phyloP scores from a whole-genome alignment of 2,329 filamentous ascomycete species.

The Didymella lethalis region DNA sequence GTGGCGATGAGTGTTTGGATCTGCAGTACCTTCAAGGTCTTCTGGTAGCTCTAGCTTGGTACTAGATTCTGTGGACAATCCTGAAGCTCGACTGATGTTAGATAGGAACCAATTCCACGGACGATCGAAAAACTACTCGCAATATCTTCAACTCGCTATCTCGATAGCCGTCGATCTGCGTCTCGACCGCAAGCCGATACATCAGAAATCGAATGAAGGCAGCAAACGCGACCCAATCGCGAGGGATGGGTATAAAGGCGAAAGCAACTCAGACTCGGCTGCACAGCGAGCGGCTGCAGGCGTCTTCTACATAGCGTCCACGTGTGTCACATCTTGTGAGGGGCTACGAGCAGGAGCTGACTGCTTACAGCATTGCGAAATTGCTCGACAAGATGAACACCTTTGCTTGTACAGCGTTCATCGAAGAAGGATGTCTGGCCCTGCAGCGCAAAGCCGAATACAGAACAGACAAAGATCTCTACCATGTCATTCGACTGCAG shows the following conservation, averaged over 20 bases:
- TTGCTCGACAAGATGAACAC: conserved; percentile 51
- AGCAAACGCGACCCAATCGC: conserved; percentile 38
- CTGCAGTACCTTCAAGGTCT: conserved; percentile 43
- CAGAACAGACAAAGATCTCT: conserved; percentile 48
- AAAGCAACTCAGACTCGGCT: conserved; percentile 46
- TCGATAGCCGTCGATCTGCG: conserved; percentile 45
- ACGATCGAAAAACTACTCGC: conserved; percentile 40
- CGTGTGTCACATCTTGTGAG: conserved; percentile 38
- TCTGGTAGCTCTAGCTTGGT: conserved; percentile 42
- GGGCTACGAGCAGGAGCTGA: conserved; percentile 17
- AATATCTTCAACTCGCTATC: conserved; percentile 43
- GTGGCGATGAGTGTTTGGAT: conserved; percentile 38
- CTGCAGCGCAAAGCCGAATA: conserved; percentile 44
- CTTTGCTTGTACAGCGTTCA: conserved; percentile 45
- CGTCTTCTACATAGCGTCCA: conserved; percentile 55
- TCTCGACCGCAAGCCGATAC: conserved; percentile 38
- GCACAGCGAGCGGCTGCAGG: conserved; percentile 56
- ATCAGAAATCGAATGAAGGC: conserved; percentile 26
- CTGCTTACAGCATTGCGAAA: conserved; percentile 42
- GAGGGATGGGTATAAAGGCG: conserved; percentile 11
- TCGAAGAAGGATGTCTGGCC: conserved; percentile 51
- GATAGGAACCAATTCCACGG: conserved; percentile 45
- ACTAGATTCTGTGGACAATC: conserved; percentile 3
- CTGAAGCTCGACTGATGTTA: conserved; percentile 3
- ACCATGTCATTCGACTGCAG: conserved; percentile 51